phyloP scores from a whole-genome alignment of 768 basidiomycete genomes.

The Xerocomus brunneocitrinus region DNA sequence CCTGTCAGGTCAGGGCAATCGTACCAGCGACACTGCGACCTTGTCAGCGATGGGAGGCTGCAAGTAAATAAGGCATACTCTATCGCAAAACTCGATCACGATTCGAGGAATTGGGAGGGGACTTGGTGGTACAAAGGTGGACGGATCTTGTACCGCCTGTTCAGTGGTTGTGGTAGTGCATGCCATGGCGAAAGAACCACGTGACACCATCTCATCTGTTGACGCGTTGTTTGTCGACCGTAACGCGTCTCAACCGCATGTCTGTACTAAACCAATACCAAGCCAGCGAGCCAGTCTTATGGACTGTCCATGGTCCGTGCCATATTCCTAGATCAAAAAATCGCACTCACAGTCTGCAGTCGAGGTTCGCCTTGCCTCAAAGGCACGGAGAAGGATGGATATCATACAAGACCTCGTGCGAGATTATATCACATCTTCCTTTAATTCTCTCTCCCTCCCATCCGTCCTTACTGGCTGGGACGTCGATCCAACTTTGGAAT shows the following conservation, averaged over 20 bases:
- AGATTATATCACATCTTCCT: conserved; percentile 50
- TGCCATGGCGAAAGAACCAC: conserved; percentile 27
- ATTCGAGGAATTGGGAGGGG: conserved; percentile 50
- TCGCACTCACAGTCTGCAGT: conserved; percentile 41
- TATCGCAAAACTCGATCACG: conserved; percentile 90
- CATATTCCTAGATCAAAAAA: background rate
- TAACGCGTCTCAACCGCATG: conserved; percentile 15
- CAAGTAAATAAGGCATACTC: conserved; percentile 45
- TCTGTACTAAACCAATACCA: conserved; percentile 1
- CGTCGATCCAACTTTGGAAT: conserved; percentile 60
- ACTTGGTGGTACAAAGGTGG: conserved; percentile 54
- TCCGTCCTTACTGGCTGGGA: conserved; percentile 78
- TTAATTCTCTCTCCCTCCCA: conserved; percentile 64
- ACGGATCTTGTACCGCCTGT: conserved; percentile 35
- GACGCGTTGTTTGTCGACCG: conserved; percentile 51
- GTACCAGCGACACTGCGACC: conserved; percentile 73
- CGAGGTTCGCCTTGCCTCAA: conserved; percentile 72
- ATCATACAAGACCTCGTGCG: conserved; percentile 63
- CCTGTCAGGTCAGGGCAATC: conserved; percentile 13
- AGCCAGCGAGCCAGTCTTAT: conserved; percentile 29
- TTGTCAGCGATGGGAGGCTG: conserved; percentile 1
- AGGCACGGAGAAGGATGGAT: conserved; percentile 71
- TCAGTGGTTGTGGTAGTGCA: conserved; percentile 17
- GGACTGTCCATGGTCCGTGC: conserved; percentile 63
- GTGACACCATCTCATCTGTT: conserved; percentile 33